Conservation (phyloP, 176 grass and related monocot genomes). For the Avena atlantica region DNA sequence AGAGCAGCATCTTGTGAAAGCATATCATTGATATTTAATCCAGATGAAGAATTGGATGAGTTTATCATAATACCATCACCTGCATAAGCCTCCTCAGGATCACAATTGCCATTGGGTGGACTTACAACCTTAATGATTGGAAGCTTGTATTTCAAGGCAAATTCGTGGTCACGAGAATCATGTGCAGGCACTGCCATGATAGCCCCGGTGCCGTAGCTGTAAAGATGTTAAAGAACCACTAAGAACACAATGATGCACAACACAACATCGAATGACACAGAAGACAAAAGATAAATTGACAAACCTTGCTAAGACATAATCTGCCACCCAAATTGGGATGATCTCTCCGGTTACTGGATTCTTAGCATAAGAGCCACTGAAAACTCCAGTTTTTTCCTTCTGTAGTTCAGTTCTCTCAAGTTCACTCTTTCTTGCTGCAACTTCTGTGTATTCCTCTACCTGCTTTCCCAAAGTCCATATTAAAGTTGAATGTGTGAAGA, state of each 20-base stretch:
- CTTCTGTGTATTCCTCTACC: constrained; percentile 80
- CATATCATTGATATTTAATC: constrained; percentile 83
- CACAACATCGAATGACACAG: not conserved
- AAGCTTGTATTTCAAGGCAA: constrained; percentile 78
- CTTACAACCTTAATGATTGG: constrained; percentile 79
- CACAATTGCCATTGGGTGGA: constrained; percentile 52
- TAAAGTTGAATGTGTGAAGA: constrained; percentile 30
- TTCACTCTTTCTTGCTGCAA: constrained; percentile 87
- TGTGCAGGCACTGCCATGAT: constrained; percentile 98
- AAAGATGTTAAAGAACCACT: constrained; percentile 31
- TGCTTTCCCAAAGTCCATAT: constrained; percentile 50
- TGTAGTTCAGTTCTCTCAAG: constrained; percentile 99
- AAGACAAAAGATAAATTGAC: constrained; percentile 35
- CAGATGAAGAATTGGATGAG: constrained; percentile 71
- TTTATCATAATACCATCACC: constrained; percentile 88
- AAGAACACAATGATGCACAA: constrained; percentile 23
- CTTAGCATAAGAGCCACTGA: constrained; percentile 94
- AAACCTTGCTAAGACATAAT: constrained; percentile 99
- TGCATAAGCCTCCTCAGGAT: constrained; percentile 58
- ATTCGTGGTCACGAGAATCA: constrained; percentile 90
- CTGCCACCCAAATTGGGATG: constrained; percentile 97
- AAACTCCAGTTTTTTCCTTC: constrained; percentile 97
- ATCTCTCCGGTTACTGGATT: constrained; percentile 86
- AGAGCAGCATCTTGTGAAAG: constrained; percentile 85
- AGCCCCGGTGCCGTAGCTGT: constrained; percentile 93